These are phyloP conservation scores for Yamadazyma laniorum DNA, from an alignment of 805 yeast genomes.

Conservation along the genomic window DNA sequence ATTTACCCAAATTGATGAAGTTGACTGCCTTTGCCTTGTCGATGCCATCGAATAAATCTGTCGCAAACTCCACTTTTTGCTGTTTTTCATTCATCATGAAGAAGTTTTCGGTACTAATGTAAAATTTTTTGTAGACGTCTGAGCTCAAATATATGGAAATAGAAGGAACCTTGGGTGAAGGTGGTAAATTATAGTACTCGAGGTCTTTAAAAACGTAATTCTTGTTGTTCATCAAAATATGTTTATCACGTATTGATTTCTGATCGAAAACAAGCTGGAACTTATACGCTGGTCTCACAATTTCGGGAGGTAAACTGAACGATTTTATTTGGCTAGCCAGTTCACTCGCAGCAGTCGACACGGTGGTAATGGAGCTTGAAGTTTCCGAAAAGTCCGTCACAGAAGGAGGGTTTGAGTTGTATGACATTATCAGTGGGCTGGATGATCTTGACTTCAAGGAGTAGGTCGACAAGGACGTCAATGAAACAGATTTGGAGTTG, in stretches of 20 bases:
- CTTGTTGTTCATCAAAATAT: constrained; percentile 18
- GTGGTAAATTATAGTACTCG: constrained; percentile 17
- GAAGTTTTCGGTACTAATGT: constrained; percentile 30
- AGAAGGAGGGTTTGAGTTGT: constrained; percentile 36
- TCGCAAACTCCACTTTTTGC: constrained; percentile 6
- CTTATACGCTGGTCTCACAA: constrained; percentile 44
- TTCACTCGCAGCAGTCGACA: not conserved
- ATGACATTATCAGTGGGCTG: constrained; percentile 39
- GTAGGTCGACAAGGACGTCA: constrained; percentile 35
- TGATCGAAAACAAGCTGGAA: constrained; percentile 47
- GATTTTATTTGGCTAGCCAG: constrained; percentile 35
- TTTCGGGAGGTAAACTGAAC: constrained; percentile 42
- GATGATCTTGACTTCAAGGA: constrained; percentile 32
- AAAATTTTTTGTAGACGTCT: constrained; percentile 29
- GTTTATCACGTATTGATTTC: constrained; percentile 36
- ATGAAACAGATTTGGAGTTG: constrained; percentile 31
- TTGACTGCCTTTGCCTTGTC: constrained; percentile 15
- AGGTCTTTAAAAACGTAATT: constrained; percentile 7
- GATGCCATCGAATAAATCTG: not conserved
- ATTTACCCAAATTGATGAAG: constrained; percentile 40
- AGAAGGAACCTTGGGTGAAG: constrained; percentile 26
- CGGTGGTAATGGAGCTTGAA: constrained; percentile 27
- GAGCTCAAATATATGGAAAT: constrained; percentile 31
- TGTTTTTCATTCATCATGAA: constrained; percentile 14
- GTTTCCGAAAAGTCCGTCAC: constrained; percentile 31